These are phyloP conservation scores for Colletotrichum phormii DNA, from an alignment of 2,329 filamentous ascomycete genomes.

Conservation along the genomic window DNA sequence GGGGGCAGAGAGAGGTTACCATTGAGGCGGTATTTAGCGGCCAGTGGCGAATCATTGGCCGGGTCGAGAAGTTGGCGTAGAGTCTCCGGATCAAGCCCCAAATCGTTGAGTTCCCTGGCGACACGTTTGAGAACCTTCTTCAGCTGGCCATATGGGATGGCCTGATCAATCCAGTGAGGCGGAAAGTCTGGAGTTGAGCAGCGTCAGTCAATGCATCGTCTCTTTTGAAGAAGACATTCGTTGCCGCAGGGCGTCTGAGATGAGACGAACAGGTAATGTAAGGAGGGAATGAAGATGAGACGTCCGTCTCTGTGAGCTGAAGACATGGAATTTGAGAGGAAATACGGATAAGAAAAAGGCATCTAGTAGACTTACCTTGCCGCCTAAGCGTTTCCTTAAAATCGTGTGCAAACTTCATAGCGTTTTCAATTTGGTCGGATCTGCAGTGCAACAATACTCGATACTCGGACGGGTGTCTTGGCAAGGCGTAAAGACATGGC, in stretches of 20 bases:
- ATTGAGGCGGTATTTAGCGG: constrained; percentile 67
- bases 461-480: constrained; percentile 1
- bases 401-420: constrained; percentile 89
- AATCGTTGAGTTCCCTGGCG: constrained; percentile 73
- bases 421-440: constrained; percentile 7
- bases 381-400: constrained; percentile 77
- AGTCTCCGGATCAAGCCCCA: constrained; percentile 80
- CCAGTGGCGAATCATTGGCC: constrained; percentile 57
- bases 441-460: constrained; percentile 6
- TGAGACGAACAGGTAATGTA: neutral
- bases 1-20: constrained; percentile 47
- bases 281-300: neutral
- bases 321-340: neutral
- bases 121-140: constrained; percentile 92
- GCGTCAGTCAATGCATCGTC: neutral
- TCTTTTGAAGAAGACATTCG: neutral
- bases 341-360: neutral
- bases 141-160: constrained; percentile 85
- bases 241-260: neutral
- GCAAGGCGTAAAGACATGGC: constrained; percentile 9
- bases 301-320: neutral
- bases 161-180: constrained; percentile 75
- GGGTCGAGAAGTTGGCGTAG: constrained; percentile 72
- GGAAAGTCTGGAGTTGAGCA: constrained; percentile 69
- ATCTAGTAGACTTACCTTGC: constrained; percentile 57